Percentiles rank a stretch among this genome's conserved stretches.
These are phyloP conservation scores for Nemania sp. DNA, from an alignment of 2,329 filamentous ascomycete species.

Conservation along the genomic window DNA sequence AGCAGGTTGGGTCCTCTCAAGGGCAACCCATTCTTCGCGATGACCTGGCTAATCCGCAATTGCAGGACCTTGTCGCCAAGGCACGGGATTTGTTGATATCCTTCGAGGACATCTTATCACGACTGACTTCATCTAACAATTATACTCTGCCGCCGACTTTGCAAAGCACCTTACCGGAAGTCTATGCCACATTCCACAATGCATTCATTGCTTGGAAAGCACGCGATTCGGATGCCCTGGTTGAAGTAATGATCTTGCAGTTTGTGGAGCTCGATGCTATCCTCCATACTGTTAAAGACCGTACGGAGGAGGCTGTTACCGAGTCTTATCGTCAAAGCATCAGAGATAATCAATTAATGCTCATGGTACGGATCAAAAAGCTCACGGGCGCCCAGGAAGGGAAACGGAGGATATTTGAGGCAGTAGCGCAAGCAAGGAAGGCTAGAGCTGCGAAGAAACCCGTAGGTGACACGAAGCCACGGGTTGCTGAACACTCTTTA, in stretches of 20 bases:
- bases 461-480: constrained; percentile 71
- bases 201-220: constrained; percentile 86
- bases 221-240: constrained; percentile 74
- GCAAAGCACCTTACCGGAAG: constrained; percentile 65
- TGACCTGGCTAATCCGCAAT: constrained; percentile 64
- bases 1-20: constrained; percentile 55
- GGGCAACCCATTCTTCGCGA: constrained; percentile 52
- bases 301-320: constrained; percentile 72
- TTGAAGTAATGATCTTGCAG: constrained; percentile 84
- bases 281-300: constrained; percentile 80
- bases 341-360: constrained; percentile 77
- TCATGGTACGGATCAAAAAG: constrained; percentile 79
- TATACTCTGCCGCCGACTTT: constrained; percentile 68
- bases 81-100: constrained; percentile 75
- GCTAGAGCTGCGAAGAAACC: constrained; percentile 67
- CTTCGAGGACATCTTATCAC: constrained; percentile 75
- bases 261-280: constrained; percentile 85
- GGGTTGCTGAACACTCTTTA: constrained; percentile 59
- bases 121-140: constrained; percentile 67
- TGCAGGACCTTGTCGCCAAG: constrained; percentile 75
- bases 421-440: constrained; percentile 72
- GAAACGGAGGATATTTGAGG: constrained; percentile 73
- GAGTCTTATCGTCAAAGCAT: constrained; percentile 81
- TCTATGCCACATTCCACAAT: constrained; percentile 75
- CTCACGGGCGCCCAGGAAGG: constrained; percentile 73